Evolutionary conservation across 208 protist genomes (phyloP), one percentile per base, ranked within the genome.

Genomic region (Zelonia costaricensis): DNA sequence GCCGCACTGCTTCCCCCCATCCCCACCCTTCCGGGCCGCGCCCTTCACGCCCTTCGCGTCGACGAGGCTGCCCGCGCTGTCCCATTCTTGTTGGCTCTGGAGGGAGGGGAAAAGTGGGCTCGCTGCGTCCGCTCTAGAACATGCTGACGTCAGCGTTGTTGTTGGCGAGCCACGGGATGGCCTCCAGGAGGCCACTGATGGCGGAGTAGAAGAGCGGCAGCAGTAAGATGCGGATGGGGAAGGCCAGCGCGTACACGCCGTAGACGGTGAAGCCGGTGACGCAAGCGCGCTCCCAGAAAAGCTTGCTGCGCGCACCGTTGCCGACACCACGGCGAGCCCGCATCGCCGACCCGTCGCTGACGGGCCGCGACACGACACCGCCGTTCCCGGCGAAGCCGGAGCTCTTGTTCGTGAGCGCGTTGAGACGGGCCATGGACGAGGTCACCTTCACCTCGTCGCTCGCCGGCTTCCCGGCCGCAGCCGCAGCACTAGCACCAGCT

Each of bases 271-370:
- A 7, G 15, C 81, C 69, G 25, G 59, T 78, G 20, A 85, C 79
- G 6, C 75, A 75, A 12, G 76, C 72, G n/a, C 66, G 70, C 66
- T 96, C 87, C 87, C 86, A 96, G 61, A 96, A 94, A 2, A 54
- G 54, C 58, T 84, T 82, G 57, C 53, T 69, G 35, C 73, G 46
- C 18, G 80, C 59, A 2, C 74, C 77, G 35, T 48, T 62, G 44
- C 47, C 59, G 56, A 80, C 52, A 15, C 63, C 61, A 56, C 66
- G 63, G 66, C 74, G 74, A 10, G 43, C 52, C 44, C 78, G 78
- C 33, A 65, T 36, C 44, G 58, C 64, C 3, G 49, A 42, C n/a
- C 52, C 57, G 30, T 65, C 61, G 22, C 56, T 54, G 15, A 48
- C 61, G 35, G 65, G 33, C 3, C 65, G 65, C 23, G 56, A 27